A percentile compares a stretch with the other conserved stretches of the same genome.
phyloP scores from a whole-genome alignment of 2,329 filamentous ascomycete species.

The Aspergillus thermomutatus region DNA sequence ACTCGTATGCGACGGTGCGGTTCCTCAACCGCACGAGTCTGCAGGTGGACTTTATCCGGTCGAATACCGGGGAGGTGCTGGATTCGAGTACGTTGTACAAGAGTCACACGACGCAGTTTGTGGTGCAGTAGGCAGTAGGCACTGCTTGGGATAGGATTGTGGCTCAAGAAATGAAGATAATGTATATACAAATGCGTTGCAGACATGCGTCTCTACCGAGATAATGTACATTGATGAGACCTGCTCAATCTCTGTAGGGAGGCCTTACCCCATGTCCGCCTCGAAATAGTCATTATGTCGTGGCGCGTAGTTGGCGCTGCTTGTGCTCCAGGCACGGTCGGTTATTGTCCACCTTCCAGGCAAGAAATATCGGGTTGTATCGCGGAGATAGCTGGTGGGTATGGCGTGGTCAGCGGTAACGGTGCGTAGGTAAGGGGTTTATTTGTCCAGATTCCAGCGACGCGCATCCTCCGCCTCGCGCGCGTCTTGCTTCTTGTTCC shows the following conservation, averaged over 20 bases:
- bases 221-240: not conserved
- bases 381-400: too few species aligned
- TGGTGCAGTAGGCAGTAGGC: constrained; percentile 45
- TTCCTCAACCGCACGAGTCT: constrained; percentile 47
- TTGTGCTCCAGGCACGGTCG: not conserved
- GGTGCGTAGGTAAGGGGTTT: not conserved
- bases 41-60: constrained; percentile 51
- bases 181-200: not conserved
- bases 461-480: constrained; percentile 8
- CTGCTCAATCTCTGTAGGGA: not conserved
- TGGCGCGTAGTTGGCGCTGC: not conserved
- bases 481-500: constrained; percentile 15
- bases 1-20: constrained; percentile 50
- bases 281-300: not conserved
- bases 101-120: constrained; percentile 46
- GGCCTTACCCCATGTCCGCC: too few species aligned
- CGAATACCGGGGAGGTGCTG: constrained; percentile 47
- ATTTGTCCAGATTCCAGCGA: constrained; percentile 8
- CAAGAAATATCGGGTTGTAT: too few species aligned
- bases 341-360: too few species aligned
- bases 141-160: too few species aligned
- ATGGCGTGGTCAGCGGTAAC: too few species aligned
- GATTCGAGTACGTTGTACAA: constrained; percentile 51
- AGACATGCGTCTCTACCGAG: not conserved
- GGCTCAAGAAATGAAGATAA: not conserved